phyloP scores from a whole-genome alignment of 1,284 basidiomycete genomes.

The Papiliotrema flavescens region DNA sequence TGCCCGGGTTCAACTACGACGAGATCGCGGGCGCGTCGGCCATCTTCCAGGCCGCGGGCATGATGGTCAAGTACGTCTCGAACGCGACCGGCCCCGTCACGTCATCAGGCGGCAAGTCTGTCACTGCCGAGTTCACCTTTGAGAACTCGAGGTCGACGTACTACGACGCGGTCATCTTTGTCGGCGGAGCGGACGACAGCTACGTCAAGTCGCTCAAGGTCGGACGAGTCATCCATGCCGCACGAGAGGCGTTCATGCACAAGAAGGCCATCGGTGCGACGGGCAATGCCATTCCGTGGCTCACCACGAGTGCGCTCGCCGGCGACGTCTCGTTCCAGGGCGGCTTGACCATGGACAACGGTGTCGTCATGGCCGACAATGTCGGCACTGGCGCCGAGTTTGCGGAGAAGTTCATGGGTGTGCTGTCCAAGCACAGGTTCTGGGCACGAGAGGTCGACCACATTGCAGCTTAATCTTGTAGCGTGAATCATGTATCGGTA shows the following conservation, averaged over 20 bases:
- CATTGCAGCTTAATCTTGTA: constrained; percentile 38
- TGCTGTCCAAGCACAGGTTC: constrained; percentile 43
- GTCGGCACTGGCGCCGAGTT: constrained; percentile 45
- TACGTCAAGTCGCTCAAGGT: constrained; percentile 55
- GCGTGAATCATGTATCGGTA: neutral
- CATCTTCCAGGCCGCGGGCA: constrained; percentile 55
- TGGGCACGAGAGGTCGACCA: constrained; percentile 46
- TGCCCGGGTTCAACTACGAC: constrained; percentile 65
- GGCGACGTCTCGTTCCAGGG: constrained; percentile 38
- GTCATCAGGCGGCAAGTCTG: constrained; percentile 39
- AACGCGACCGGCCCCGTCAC: constrained; percentile 62
- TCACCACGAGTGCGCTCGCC: constrained; percentile 35
- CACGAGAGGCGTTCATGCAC: constrained; percentile 73
- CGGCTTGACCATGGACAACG: constrained; percentile 37
- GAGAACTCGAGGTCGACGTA: constrained; percentile 70
- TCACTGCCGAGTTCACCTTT: constrained; percentile 44
- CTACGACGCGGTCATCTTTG: constrained; percentile 73
- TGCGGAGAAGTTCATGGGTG: constrained; percentile 36
- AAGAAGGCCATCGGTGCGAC: constrained; percentile 71
- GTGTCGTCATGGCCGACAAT: constrained; percentile 44
- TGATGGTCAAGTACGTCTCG: constrained; percentile 65
- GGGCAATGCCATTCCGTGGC: constrained; percentile 51
- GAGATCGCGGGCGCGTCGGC: constrained; percentile 60
- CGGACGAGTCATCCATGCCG: constrained; percentile 55
- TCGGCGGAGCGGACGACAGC: constrained; percentile 56